Conservation (phyloP, 2,329 filamentous ascomycete genomes). For the Exserohilum turcica region DNA sequence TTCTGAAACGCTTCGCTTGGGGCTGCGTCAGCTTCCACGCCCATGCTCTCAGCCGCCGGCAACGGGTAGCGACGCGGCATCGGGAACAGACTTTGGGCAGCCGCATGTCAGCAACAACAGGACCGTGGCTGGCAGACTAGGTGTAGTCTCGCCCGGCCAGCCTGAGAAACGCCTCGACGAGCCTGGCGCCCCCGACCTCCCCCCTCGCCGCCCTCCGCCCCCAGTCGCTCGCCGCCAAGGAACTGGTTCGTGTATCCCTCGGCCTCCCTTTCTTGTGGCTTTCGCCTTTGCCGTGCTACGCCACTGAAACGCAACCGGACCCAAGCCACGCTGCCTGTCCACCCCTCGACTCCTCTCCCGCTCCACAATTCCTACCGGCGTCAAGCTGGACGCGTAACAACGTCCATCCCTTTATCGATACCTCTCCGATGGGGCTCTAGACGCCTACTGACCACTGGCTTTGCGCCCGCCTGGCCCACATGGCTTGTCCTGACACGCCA, state of each 20-base stretch:
- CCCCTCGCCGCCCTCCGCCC: too few relatives aligned
- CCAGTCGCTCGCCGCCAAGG: neutral
- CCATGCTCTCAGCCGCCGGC: conserved; percentile 1
- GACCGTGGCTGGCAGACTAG: neutral
- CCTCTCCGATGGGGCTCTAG: conserved; percentile 18
- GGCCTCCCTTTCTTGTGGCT: too few relatives aligned
- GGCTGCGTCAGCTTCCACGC: conserved; percentile 28
- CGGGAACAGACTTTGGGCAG: neutral
- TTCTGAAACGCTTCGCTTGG: conserved; percentile 28
- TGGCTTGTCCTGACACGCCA: conserved; percentile 18
- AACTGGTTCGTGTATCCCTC: conserved; percentile 1
- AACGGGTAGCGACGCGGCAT: neutral
- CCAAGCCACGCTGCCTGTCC: conserved; percentile 17
- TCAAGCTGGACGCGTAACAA: conserved; percentile 43
- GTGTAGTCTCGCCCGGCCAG: too few relatives aligned
- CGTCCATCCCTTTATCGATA: conserved; percentile 27
- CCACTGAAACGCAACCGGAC: conserved; percentile 30
- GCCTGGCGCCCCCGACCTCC: too few relatives aligned
- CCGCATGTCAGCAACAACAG: neutral
- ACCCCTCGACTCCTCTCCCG: conserved; percentile 12
- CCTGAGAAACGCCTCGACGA: neutral
- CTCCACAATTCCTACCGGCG: conserved; percentile 40
- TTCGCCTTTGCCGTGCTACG: conserved; percentile 7
- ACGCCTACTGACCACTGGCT: conserved; percentile 28
- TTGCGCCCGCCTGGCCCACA: conserved; percentile 7